Percentiles rank a stretch among this genome's conserved stretches.
These are phyloP conservation scores for Dendrocalamus latiflorus DNA, from an alignment of 202 grass and related monocot species.

Conservation along the genomic window DNA sequence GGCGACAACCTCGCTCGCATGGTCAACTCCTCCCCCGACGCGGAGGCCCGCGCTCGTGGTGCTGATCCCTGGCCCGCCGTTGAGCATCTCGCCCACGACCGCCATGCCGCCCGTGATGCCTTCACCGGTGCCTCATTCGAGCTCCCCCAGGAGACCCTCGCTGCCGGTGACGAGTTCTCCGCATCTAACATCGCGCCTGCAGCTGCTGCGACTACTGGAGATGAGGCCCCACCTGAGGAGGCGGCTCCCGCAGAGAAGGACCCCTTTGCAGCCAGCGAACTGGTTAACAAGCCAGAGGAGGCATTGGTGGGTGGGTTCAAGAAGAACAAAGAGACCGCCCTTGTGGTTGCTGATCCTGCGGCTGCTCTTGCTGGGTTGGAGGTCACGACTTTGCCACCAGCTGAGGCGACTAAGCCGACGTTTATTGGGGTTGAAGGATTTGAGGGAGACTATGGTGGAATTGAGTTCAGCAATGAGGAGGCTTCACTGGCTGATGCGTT, in stretches of 20 bases:
- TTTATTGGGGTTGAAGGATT: constrained; percentile 90
- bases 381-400: constrained; percentile 75
- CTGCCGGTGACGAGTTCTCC: constrained; percentile 80
- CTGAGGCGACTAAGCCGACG: constrained; percentile 89
- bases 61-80: constrained; percentile 67
- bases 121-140: constrained; percentile 63
- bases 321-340: constrained; percentile 74
- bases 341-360: constrained; percentile 63
- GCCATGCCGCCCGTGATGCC: constrained; percentile 57
- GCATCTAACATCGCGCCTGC: constrained; percentile 55
- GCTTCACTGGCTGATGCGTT: constrained; percentile 85
- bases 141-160: constrained; percentile 73
- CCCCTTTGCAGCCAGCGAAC: constrained; percentile 85
- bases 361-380: constrained; percentile 85
- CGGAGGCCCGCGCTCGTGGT: constrained; percentile 68
- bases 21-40: constrained; percentile 86
- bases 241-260: constrained; percentile 60
- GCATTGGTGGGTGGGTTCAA: constrained; percentile 87
- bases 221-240: constrained; percentile 56
- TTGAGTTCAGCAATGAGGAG: constrained; percentile 93
- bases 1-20: constrained; percentile 95
- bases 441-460: constrained; percentile 94
- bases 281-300: constrained; percentile 86
- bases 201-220: constrained; percentile 30
- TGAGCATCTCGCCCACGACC: constrained; percentile 60